Base-by-base conservation (phyloP, 2,329 filamentous ascomycete species). In the Intubia oerlemansii region DNA sequence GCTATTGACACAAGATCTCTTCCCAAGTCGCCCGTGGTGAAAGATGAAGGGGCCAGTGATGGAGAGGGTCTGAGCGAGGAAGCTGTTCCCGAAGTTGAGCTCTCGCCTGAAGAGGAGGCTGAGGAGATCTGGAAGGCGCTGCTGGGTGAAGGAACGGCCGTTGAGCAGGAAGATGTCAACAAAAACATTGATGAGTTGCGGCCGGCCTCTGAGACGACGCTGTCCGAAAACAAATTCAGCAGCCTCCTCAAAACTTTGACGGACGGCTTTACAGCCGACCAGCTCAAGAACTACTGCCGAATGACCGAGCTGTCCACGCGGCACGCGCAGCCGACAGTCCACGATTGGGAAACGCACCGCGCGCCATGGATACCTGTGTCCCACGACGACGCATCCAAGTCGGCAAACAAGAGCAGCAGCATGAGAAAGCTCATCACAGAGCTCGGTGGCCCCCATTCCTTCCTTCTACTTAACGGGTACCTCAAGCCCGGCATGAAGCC, bases 151-250 rank as follows among this genome's bases (percentile, higher is more conserved):
- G 24, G 24, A 10, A 25, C 20, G 14, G 35, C 36, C 4, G 40
- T 45, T 3, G 35, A 43, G 2, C 42, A 36, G 3, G 42, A 50
- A 12, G 53, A 62, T 24, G 44, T 55, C 2, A 41, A 49, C 27
- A 40, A 44, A 4, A 58, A 62, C 32, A 55, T 70, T 12, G 46
- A 65, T 18, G 53, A 54, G 31, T 39, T 68, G 19, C 50, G 51
- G 21, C 64, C 63, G 1, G 32, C 31, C 2, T 47, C 51, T 5
- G 48, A 48, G 15, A 48, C 34, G 2, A 38, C 50, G 7, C 32
- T 67, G 5, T 39, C 46, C 2, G 38, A 44, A 19, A 44, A 41
- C 0, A 49, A 59, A 6, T 64, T 62, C 30, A 41, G 48, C 4
- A 44, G 46, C 10, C 38, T 65, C 11, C 39, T 49, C 29, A 41